A percentile compares a stretch with the other conserved stretches of the same genome.
These are phyloP conservation scores for Acorus calamus DNA, from an alignment of 106 monocot species.

Conservation along the genomic window DNA sequence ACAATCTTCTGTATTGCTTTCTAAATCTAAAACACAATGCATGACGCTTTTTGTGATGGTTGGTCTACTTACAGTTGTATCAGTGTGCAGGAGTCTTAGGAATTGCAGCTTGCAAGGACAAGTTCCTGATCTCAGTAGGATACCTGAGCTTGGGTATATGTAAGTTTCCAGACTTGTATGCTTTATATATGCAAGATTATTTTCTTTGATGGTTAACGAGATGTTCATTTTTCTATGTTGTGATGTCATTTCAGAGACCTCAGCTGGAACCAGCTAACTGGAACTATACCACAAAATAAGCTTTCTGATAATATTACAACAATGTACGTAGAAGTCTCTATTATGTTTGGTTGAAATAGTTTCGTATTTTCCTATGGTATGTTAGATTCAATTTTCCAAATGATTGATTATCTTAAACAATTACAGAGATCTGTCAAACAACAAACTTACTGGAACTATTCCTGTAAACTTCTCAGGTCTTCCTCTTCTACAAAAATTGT, in stretches of 20 bases:
- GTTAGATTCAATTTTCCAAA: no score
- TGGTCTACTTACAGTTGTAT: no score
- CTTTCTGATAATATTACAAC: constrained; percentile 55
- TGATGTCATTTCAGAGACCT: constrained; percentile 54
- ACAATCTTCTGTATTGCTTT: no score
- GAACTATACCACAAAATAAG: constrained; percentile 42
- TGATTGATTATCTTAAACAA: constrained; percentile 1
- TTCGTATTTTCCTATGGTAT: background rate
- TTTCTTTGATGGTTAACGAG: background rate
- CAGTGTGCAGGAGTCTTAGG: constrained; percentile 58
- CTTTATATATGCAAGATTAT: background rate
- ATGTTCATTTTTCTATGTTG: background rate
- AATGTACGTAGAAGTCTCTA: constrained; percentile 27
- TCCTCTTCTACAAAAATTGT: constrained; percentile 71
- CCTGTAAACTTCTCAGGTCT: constrained; percentile 56
- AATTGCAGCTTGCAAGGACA: constrained; percentile 73
- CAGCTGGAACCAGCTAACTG: constrained; percentile 65
- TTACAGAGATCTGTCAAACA: constrained; percentile 64
- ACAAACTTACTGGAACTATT: constrained; percentile 54
- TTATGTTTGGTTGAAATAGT: background rate
- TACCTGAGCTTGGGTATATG: constrained; percentile 54
- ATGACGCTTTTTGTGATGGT: no score
- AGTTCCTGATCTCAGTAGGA: constrained; percentile 57
- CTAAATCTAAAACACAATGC: no score
- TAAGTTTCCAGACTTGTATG: constrained; percentile 26